These are phyloP conservation scores for Globisporangium cystogenes DNA, from an alignment of 352 stramenopile genomes.

Conservation along the genomic window DNA sequence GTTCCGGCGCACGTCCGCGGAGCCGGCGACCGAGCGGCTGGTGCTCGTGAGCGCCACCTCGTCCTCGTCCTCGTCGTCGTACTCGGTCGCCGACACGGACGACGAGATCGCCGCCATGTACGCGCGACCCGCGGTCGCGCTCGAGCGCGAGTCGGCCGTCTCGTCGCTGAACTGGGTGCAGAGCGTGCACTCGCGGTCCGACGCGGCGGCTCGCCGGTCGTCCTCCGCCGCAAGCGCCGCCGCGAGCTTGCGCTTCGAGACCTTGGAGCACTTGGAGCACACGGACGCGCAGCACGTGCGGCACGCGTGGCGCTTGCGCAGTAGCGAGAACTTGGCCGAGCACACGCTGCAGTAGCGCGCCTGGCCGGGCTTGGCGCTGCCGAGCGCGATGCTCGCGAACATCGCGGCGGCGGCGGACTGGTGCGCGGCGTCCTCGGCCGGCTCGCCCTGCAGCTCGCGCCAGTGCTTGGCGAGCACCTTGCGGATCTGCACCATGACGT, in stretches of 20 bases:
- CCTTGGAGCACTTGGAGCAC: conserved; percentile 52
- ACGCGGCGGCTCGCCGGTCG: too few species aligned
- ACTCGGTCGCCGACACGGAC: conserved; percentile 15
- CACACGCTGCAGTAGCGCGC: conserved; percentile 47
- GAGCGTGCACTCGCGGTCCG: conserved; percentile 41
- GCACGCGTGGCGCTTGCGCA: conserved; percentile 59
- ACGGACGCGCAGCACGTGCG: conserved; percentile 39
- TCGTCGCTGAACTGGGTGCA: conserved; percentile 52
- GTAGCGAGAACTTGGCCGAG: conserved; percentile 48
- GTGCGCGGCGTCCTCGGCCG: conserved; percentile 7
- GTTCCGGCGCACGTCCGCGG: conserved; percentile 1
- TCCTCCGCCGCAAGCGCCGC: too few species aligned
- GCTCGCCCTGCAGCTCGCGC: conserved; percentile 26
- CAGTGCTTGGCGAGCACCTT: conserved; percentile 50
- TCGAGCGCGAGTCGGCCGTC: conserved; percentile 15
- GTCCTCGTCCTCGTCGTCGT: conserved; percentile 13
- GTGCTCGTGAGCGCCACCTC: conserved; percentile 12
- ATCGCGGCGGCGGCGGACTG: conserved; percentile 18
- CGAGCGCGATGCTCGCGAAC: conserved; percentile 19
- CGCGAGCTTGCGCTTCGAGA: conserved; percentile 1
- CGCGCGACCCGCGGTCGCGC: conserved; percentile 21
- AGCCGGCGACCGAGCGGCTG: conserved; percentile 20
- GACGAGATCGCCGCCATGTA: conserved; percentile 26
- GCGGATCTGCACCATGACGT: conserved; percentile 43
- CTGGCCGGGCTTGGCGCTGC: conserved; percentile 12